Base-by-base conservation (phyloP, 768 basidiomycete genomes). In the Podaxis mareebaensis region DNA sequence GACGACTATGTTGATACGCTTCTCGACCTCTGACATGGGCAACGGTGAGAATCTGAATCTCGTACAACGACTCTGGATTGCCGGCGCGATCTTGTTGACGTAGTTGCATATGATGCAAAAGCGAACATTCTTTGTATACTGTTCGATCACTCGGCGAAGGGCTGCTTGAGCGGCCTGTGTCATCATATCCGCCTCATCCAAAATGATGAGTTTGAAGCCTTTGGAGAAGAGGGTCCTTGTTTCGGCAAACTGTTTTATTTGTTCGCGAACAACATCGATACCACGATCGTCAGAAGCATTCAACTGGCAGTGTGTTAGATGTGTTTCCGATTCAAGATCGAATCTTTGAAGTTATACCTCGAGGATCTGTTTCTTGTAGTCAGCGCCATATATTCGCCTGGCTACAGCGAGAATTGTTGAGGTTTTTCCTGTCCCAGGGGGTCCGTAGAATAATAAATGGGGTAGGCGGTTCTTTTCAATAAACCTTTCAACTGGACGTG, bases 181-280 rank as follows among this genome's bases (percentile, higher is more conserved):
- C 97, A 99, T 99, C 96, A 97, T 97, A 81, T 99, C 97, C n/a
- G 97, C 97, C 76, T 99, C 97, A 68, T 99, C 97, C 38, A 99
- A 86, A 65, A 99, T 89, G 75, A 99, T 96, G 73, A 99, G 89
- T 71, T 99, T 99, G 85, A 89, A 99, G 17, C 94, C 94, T 70
- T 95, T 95, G 12, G 94, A 87, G 72, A 88, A 91, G 5, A 98
- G 77, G 10, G 95, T 97, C 57, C 95, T 87, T 13, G 96, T 98
- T 77, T 96, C 94, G 1, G 97, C 95, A 69, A 99, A 99, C 71
- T 94, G 95, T 74, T 99, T 99, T 74, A 99, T 96, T 80, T 98
- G 96, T 75, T 99, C 97, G 56, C 97, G 88, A 17, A 99, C 97
- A 49, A 98, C 96, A 65, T 99, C 97, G 65, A 99, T 99, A 36